Conservation (phyloP, 306 rosid species). For the Casuarina glauca region DNA sequence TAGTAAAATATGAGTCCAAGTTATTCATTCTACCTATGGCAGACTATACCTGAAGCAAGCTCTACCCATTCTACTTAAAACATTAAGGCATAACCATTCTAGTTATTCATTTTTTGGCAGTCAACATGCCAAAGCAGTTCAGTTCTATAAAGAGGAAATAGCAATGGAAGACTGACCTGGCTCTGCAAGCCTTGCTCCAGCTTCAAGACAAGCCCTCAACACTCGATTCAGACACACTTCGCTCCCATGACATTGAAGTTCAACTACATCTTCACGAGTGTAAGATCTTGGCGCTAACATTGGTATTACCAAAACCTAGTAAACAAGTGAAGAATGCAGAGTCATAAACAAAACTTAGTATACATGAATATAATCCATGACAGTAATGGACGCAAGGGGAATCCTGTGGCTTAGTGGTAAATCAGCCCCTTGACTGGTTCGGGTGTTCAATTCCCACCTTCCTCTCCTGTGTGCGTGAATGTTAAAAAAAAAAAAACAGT, state of each 20-base stretch:
- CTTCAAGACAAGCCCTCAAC: conserved; percentile 80
- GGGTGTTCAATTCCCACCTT: no score
- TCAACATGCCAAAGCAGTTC: neutral
- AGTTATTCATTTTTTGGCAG: neutral
- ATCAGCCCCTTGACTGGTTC: no score
- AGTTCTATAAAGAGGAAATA: neutral
- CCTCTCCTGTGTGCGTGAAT: no score
- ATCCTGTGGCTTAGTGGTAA: no score
- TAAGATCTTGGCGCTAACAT: conserved; percentile 97
- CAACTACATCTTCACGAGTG: conserved; percentile 93
- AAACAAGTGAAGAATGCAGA: neutral
- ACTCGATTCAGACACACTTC: conserved; percentile 92
- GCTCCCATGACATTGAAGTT: conserved; percentile 94
- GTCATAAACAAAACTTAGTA: neutral
- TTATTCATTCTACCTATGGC: neutral
- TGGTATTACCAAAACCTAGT: conserved; percentile 69
- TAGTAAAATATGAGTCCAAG: neutral
- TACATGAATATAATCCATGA: no score
- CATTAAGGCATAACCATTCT: neutral
- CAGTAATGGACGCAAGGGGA: no score
- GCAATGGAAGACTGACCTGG: conserved; percentile 51
- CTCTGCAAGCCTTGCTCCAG: conserved; percentile 89
- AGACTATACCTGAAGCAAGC: neutral
- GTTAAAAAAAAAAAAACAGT: no score
- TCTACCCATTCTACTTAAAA: neutral